Evolutionary conservation across 2,329 filamentous ascomycete genomes (phyloP), one percentile per base, ranked within the genome.

Genomic region (Hypocreales sp.): DNA sequence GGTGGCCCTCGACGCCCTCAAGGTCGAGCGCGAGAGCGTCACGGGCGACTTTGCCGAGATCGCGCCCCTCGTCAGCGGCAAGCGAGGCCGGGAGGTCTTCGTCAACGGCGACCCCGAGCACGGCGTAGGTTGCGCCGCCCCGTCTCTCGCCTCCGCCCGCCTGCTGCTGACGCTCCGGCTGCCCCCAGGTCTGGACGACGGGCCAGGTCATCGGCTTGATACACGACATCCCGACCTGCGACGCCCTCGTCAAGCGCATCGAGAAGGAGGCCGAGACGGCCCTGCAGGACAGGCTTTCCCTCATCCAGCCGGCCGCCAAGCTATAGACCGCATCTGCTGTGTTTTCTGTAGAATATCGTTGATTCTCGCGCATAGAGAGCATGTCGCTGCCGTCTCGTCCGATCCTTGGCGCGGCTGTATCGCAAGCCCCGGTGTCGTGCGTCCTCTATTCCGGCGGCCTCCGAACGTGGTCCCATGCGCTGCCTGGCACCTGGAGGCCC

Each of bases 181-280:
- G 5, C 41, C 7, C 16, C 7, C n/a, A 87, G 79, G 80, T 94
- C 21, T 98, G 90, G 90, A 95, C 90, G 13, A 84, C 87, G 7
- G 90, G 90, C 8, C 87, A 94, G 51, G 87, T 95, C 39, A 93
- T 98, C 38, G 81, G 81, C 5, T 51, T 90, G 30, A 90, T 90
- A 35, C 72, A 87, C 40, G 81, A 90, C 42, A 80, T 86, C 29
- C 79, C 79, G 7, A 81, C 76, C 0, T 87, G 81, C 45, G 66
- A 67, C 25, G 72, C 58, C 1, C 57, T 90, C 15, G 56, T 84
- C 8, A 60, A 60, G 39, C 67, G 81, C 31, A 86, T 90, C 40
- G 79, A 86, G 59, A 73, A 62, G 47, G 81, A 87, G 50, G 80
- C 80, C 1, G 65, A 78, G 46, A 62, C 69, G 31, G 62, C 76